Evolutionary conservation across 23 red algal genomes (phyloP).

Genomic region (Gracilaria domingensis): DNA sequence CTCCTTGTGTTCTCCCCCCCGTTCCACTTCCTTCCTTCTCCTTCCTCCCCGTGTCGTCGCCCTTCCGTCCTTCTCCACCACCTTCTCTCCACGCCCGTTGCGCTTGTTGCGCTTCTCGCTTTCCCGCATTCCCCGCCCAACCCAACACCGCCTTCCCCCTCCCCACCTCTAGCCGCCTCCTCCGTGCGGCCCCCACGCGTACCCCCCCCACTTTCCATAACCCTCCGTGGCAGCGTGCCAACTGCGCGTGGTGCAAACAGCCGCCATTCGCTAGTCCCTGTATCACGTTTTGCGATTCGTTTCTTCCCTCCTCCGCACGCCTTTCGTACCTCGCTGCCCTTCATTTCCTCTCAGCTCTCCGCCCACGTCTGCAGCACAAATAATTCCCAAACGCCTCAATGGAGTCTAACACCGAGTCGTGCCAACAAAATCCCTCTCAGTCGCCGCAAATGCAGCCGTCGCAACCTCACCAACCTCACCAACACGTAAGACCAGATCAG

Average conservation of each 20-base stretch:
- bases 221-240: too few relatives aligned
- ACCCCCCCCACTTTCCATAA: too few relatives aligned
- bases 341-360: neutral
- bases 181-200: too few relatives aligned
- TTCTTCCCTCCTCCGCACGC: neutral
- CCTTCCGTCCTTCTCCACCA: neutral
- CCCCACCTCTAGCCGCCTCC: too few relatives aligned
- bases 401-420: neutral
- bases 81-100: neutral
- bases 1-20: neutral
- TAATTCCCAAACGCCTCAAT: neutral
- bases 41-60: neutral
- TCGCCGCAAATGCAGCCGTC: neutral
- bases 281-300: neutral
- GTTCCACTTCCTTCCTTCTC: neutral
- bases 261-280: neutral
- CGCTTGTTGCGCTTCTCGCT: neutral
- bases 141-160: too few relatives aligned
- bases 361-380: neutral
- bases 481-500: slow-evolving; percentile 7
- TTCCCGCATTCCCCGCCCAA: neutral
- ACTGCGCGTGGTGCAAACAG: neutral
- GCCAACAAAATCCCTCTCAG: neutral
- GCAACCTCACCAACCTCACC: neutral
- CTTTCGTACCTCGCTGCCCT: too few relatives aligned